These are phyloP conservation scores for Aspergillus pseudoglaucus DNA, from an alignment of 2,329 filamentous ascomycete genomes.

Conservation along the genomic window DNA sequence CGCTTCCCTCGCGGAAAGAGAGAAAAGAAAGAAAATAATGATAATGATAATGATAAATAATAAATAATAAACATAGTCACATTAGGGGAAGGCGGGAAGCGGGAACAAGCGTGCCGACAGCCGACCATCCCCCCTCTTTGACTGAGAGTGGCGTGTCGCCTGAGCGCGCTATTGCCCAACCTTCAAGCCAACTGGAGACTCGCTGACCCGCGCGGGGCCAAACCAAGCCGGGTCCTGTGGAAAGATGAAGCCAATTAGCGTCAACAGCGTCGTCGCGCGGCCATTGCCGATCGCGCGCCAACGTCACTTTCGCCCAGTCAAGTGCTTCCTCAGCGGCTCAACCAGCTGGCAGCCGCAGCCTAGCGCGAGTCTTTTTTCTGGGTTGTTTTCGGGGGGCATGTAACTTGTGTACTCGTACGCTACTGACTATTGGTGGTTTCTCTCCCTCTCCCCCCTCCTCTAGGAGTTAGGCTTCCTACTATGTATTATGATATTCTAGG, in stretches of 20 bases:
- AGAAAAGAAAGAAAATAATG: background rate
- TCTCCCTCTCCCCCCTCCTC: too few relatives aligned
- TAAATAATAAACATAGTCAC: too few relatives aligned
- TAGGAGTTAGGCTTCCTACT: too few relatives aligned
- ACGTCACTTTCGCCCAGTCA: conserved; percentile 15
- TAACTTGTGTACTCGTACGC: background rate
- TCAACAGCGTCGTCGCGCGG: conserved; percentile 16
- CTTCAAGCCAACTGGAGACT: conserved; percentile 11
- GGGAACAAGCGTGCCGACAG: conserved; percentile 10
- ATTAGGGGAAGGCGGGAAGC: background rate
- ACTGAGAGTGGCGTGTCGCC: conserved; percentile 21
- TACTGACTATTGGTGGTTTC: background rate
- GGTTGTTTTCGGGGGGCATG: background rate
- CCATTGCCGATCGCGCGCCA: conserved; percentile 36
- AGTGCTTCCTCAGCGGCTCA: conserved; percentile 12
- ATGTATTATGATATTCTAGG: too few relatives aligned
- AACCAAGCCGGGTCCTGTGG: conserved; percentile 13
- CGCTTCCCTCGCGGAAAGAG: conserved; percentile 18
- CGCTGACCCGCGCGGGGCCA: conserved; percentile 21
- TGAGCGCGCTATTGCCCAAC: conserved; percentile 20
- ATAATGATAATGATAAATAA: too few relatives aligned
- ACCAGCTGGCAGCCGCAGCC: conserved; percentile 22
- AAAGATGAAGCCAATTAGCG: conserved; percentile 12
- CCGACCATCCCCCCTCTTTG: conserved; percentile 4
- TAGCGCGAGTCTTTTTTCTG: conserved; percentile 3